phyloP scores from a whole-genome alignment of 2,329 filamentous ascomycete genomes.

The Scedosporium boydii region DNA sequence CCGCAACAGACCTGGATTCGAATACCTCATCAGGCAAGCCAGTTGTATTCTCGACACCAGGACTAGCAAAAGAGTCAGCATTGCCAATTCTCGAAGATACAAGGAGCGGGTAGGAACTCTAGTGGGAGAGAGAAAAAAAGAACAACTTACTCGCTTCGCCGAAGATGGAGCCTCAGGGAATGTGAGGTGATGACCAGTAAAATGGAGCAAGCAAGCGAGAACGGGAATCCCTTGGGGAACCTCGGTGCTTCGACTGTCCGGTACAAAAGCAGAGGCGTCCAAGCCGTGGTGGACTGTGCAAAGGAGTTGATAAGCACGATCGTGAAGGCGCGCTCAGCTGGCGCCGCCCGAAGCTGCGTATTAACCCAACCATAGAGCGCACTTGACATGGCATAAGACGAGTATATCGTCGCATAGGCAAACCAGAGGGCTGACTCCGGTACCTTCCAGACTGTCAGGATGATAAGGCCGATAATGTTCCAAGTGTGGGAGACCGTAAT shows the following conservation, averaged over 20 bases:
- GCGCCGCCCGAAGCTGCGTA: conserved; percentile 33
- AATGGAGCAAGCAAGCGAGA: conserved; percentile 2
- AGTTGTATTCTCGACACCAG: neutral
- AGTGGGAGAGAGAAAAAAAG: no score
- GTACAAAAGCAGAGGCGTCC: conserved; percentile 44
- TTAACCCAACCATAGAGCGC: conserved; percentile 49
- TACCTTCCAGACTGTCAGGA: conserved; percentile 45
- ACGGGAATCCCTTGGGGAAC: conserved; percentile 13
- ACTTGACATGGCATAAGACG: conserved; percentile 40
- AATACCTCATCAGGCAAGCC: neutral
- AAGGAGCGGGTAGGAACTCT: no score
- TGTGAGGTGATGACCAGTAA: neutral
- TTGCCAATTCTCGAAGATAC: neutral
- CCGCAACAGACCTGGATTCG: neutral
- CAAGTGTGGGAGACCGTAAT: conserved; percentile 40
- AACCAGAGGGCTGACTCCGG: conserved; percentile 46
- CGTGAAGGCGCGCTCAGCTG: conserved; percentile 36
- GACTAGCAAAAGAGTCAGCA: neutral
- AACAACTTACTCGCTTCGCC: neutral
- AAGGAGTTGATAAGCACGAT: conserved; percentile 42
- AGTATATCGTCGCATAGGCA: conserved; percentile 36
- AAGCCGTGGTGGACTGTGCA: conserved; percentile 45
- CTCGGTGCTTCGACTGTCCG: conserved; percentile 31
- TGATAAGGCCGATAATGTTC: conserved; percentile 43
- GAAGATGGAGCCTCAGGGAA: neutral